Conservation (phyloP, 2,329 filamentous ascomycete genomes). For the Aureobasidium uvarum region DNA sequence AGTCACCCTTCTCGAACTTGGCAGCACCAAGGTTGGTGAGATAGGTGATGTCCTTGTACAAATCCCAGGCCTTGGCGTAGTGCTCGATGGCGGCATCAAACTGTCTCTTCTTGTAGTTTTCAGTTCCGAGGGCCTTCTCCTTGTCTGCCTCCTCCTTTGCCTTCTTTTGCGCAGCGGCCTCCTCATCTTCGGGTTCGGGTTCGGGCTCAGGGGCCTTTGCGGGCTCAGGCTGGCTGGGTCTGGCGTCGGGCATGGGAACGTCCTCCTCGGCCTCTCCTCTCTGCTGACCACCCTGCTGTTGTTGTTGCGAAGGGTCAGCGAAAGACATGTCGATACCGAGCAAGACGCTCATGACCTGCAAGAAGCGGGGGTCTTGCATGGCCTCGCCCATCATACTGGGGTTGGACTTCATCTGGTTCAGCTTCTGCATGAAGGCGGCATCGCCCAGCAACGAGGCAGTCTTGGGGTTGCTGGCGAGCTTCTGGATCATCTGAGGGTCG, state of each 20-base stretch:
- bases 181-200: slow-evolving; percentile 72
- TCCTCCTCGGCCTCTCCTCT: slow-evolving; percentile 64
- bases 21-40: slow-evolving; percentile 94
- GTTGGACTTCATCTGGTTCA: slow-evolving; percentile 77
- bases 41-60: slow-evolving; percentile 95
- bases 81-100: slow-evolving; percentile 94
- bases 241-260: slow-evolving; percentile 72
- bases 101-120: slow-evolving; percentile 96
- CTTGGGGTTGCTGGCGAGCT: slow-evolving; percentile 93
- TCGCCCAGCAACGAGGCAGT: slow-evolving; percentile 79
- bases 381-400: slow-evolving; percentile 74
- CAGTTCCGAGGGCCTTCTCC: slow-evolving; percentile 90
- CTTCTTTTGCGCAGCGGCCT: slow-evolving; percentile 78
- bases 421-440: slow-evolving; percentile 82
- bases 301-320: slow-evolving; percentile 48
- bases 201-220: slow-evolving; percentile 63
- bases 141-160: slow-evolving; percentile 91
- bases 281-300: slow-evolving; percentile 36
- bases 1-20: slow-evolving; percentile 95
- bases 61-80: slow-evolving; percentile 92
- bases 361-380: slow-evolving; percentile 85
- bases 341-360: slow-evolving; percentile 89
- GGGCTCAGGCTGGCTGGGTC: slow-evolving; percentile 54
- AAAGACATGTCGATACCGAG: slow-evolving; percentile 92
- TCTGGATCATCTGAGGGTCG: slow-evolving; percentile 84